phyloP scores from a whole-genome alignment of 2,329 filamentous ascomycete species.

The Aspergillus texensis region DNA sequence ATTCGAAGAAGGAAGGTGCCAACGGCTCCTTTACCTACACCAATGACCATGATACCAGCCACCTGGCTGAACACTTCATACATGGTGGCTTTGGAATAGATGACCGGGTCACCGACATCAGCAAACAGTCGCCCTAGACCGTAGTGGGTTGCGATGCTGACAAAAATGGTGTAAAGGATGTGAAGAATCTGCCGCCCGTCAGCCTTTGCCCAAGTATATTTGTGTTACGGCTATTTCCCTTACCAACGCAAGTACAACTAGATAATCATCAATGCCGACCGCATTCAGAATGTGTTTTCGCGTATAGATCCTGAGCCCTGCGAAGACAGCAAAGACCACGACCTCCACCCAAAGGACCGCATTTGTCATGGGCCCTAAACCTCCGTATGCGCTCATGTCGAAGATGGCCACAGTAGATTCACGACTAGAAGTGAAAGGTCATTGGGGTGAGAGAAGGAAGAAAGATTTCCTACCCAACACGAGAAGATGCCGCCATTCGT shows the following conservation, averaged over 20 bases:
- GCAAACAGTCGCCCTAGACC: conserved; percentile 4
- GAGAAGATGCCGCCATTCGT: background rate
- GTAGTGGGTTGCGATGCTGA: background rate
- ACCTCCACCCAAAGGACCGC: conserved; percentile 24
- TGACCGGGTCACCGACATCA: conserved; percentile 19
- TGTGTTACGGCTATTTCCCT: background rate
- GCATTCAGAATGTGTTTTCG: background rate
- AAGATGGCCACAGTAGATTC: background rate
- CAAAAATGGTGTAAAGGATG: background rate
- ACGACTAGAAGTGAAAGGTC: background rate
- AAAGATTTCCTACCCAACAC: background rate
- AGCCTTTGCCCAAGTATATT: background rate
- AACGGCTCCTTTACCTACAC: conserved; percentile 23
- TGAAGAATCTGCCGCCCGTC: background rate
- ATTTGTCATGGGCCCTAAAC: conserved; percentile 26
- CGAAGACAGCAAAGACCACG: conserved; percentile 22
- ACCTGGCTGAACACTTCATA: conserved; percentile 28
- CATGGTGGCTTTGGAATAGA: conserved; percentile 25
- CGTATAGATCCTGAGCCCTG: conserved; percentile 13
- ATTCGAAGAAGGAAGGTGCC: conserved; percentile 23
- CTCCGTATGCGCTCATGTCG: conserved; percentile 25
- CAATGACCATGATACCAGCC: conserved; percentile 27
- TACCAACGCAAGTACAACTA: background rate
- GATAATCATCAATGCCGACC: background rate
- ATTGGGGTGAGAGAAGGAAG: background rate